Percentiles rank a stretch among this genome's conserved stretches.
These are phyloP conservation scores for Raddia guianensis DNA, from an alignment of 176 grass and related monocot species.

Conservation along the genomic window DNA sequence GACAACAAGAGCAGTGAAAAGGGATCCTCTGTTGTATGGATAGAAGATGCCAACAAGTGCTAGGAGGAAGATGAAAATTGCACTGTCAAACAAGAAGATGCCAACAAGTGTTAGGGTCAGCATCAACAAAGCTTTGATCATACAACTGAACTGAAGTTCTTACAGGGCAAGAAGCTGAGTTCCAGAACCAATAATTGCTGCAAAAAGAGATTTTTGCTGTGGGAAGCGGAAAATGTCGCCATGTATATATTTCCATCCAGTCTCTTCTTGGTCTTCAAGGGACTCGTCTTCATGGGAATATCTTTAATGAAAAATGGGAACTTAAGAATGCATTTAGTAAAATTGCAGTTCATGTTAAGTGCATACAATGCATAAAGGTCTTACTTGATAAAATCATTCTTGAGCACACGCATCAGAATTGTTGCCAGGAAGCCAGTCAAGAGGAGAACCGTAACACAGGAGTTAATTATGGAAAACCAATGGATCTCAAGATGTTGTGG, in stretches of 20 bases:
- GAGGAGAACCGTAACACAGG: slow-evolving; percentile 85
- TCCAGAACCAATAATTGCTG: slow-evolving; percentile 85
- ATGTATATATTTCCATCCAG: slow-evolving; percentile 97
- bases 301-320: slow-evolving; percentile 43
- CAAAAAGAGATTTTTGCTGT: slow-evolving; percentile 73
- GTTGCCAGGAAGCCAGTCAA: slow-evolving; percentile 91
- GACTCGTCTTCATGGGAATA: slow-evolving; percentile 88
- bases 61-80: slow-evolving; percentile 89
- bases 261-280: slow-evolving; percentile 91
- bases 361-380: slow-evolving; percentile 32
- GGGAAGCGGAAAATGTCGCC: slow-evolving; percentile 87
- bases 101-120: slow-evolving; percentile 2
- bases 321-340: slow-evolving; percentile 30
- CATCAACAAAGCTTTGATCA: slow-evolving; percentile 28
- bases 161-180: slow-evolving; percentile 97
- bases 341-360: slow-evolving; percentile 5
- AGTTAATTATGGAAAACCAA: slow-evolving; percentile 98
- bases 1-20: slow-evolving; percentile 96
- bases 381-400: slow-evolving; percentile 97
- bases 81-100: slow-evolving; percentile 42
- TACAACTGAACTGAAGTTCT: slow-evolving; percentile 37
- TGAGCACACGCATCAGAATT: slow-evolving; percentile 89
- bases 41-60: slow-evolving; percentile 92
- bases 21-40: slow-evolving; percentile 90
- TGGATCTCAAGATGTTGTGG: slow-evolving; percentile 97